Evolutionary conservation across 2,329 filamentous ascomycete genomes (phyloP).

Genomic region (Ophiostoma tasmaniense): DNA sequence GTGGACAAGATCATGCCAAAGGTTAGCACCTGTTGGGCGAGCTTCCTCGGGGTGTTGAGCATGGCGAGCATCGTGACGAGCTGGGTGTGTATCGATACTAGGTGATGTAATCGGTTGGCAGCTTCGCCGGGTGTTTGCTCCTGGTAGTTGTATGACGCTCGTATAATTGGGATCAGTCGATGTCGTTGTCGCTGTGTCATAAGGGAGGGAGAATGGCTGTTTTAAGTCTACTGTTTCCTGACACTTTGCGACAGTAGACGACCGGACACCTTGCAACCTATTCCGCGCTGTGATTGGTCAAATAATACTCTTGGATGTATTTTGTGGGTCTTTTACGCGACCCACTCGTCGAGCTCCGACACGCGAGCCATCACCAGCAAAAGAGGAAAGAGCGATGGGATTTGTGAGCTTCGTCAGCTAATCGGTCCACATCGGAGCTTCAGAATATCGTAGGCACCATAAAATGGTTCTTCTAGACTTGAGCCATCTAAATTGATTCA

Average conservation of each 20-base stretch:
- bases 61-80: conserved; percentile 53
- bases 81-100: background rate
- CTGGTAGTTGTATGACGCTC: background rate
- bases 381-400: background rate
- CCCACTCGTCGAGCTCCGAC: background rate
- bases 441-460: too few relatives aligned
- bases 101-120: background rate
- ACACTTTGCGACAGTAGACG: conserved; percentile 1
- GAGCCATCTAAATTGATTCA: too few relatives aligned
- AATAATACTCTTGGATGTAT: background rate
- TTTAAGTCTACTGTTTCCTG: background rate
- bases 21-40: conserved; percentile 74
- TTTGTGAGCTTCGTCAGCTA: background rate
- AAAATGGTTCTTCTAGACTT: too few relatives aligned
- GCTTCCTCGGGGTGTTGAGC: conserved; percentile 69
- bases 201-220: background rate
- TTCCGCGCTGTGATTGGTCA: background rate
- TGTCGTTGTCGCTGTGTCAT: background rate
- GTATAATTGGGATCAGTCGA: background rate
- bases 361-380: background rate
- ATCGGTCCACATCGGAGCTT: too few relatives aligned
- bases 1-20: conserved; percentile 85
- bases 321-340: background rate
- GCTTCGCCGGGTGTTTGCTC: background rate
- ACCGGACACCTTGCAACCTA: conserved; percentile 10